Percentiles rank a stretch among this genome's conserved stretches.
These are phyloP conservation scores for Trichoderma gamsii DNA, from an alignment of 495 filamentous ascomycete genomes.

Conservation along the genomic window DNA sequence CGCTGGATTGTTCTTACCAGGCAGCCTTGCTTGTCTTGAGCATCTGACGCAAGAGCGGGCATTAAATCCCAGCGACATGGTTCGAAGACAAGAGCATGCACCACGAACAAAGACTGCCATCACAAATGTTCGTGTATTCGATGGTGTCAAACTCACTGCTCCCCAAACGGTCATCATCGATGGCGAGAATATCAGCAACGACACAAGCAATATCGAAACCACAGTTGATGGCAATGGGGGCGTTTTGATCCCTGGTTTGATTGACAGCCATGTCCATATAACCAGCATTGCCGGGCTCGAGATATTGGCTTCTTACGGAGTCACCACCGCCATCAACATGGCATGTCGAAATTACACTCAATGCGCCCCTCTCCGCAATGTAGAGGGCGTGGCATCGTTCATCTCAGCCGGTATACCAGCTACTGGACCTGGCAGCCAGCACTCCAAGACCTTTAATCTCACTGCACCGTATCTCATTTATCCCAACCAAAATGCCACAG, in stretches of 20 bases:
- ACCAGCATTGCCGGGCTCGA: constrained; percentile 21
- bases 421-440: constrained; percentile 20
- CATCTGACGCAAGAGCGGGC: constrained; percentile 13
- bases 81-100: constrained; percentile 16
- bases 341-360: constrained; percentile 26
- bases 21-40: constrained; percentile 1
- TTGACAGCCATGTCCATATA: constrained; percentile 31
- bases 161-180: constrained; percentile 2
- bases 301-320: constrained; percentile 29
- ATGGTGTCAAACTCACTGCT: constrained; percentile 21
- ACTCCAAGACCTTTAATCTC: constrained; percentile 21
- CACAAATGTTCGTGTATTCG: constrained; percentile 25
- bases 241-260: constrained; percentile 33
- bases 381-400: constrained; percentile 26
- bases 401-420: constrained; percentile 27
- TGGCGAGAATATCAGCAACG: constrained; percentile 15
- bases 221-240: constrained; percentile 27
- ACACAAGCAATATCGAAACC: constrained; percentile 17
- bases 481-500: constrained; percentile 24
- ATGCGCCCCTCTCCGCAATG: constrained; percentile 24
- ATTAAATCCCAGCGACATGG: not conserved
- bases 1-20: not conserved
- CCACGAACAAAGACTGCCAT: constrained; percentile 22
- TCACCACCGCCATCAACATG: constrained; percentile 34
- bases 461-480: constrained; percentile 22